phyloP scores from a whole-genome alignment of 2,329 filamentous ascomycete species.

The Lasiodiplodia theobromae region DNA sequence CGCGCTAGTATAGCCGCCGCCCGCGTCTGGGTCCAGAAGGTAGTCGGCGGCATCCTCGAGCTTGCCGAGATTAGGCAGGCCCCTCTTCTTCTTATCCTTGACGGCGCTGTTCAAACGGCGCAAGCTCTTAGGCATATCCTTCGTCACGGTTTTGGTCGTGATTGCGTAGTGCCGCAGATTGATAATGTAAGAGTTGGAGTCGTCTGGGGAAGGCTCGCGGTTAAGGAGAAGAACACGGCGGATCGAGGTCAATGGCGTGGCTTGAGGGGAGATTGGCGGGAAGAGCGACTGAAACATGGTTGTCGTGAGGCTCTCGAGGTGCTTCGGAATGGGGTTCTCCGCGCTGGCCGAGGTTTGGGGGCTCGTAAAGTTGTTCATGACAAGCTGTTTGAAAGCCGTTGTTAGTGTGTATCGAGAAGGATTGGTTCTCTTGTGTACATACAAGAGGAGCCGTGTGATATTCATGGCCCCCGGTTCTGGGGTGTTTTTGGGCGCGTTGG shows the following conservation, averaged over 20 bases:
- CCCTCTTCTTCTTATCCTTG: constrained; percentile 70
- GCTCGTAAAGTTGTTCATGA: constrained; percentile 96
- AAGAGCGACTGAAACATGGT: constrained; percentile 97
- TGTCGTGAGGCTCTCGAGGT: constrained; percentile 90
- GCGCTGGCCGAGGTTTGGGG: constrained; percentile 48
- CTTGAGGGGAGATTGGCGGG: constrained; percentile 91
- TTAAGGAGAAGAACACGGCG: constrained; percentile 89
- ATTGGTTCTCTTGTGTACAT: background rate
- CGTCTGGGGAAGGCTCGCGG: constrained; percentile 64
- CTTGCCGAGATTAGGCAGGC: constrained; percentile 86
- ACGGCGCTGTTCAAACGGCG: constrained; percentile 86
- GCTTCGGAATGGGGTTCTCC: constrained; percentile 78
- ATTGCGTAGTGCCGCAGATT: constrained; percentile 96
- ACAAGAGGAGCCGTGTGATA: constrained; percentile 75
- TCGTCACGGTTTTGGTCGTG: constrained; percentile 76
- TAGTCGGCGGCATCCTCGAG: constrained; percentile 95
- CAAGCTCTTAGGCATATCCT: constrained; percentile 81
- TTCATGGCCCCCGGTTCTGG: constrained; percentile 79
- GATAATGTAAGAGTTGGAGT: constrained; percentile 72
- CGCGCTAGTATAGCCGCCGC: constrained; percentile 83
- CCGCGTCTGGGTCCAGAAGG: constrained; percentile 79
- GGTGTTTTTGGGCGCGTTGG: constrained; percentile 80
- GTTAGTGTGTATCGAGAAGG: background rate
- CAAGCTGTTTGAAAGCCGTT: constrained; percentile 66
- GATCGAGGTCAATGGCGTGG: constrained; percentile 89